Evolutionary conservation across 208 protist species (phyloP).

Genomic region (Porcisia hertigi): DNA sequence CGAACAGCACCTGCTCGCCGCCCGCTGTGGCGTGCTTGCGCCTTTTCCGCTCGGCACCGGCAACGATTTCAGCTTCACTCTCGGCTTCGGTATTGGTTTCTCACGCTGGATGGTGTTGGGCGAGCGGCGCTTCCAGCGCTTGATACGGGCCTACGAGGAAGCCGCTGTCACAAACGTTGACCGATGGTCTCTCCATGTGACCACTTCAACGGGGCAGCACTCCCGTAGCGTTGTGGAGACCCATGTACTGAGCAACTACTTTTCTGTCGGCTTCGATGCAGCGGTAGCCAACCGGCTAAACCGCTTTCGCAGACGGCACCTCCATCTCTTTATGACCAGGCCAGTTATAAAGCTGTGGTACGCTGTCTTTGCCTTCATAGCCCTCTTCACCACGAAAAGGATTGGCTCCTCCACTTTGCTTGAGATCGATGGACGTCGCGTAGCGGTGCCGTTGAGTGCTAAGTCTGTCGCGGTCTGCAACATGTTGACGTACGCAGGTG

Average conservation of each 20-base stretch:
- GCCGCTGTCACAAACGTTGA: slow-evolving; percentile 39
- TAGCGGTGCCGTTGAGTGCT: slow-evolving; percentile 36
- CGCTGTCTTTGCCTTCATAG: slow-evolving; percentile 43
- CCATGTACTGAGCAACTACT: slow-evolving; percentile 68
- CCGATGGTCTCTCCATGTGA: slow-evolving; percentile 39
- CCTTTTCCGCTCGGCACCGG: slow-evolving; percentile 74
- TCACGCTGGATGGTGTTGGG: slow-evolving; percentile 47
- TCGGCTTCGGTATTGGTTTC: slow-evolving; percentile 68
- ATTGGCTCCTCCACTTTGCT: slow-evolving; percentile 18
- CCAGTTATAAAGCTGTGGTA: slow-evolving; percentile 70
- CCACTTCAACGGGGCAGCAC: slow-evolving; percentile 2
- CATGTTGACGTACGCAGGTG: slow-evolving; percentile 61
- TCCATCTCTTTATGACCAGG: slow-evolving; percentile 38
- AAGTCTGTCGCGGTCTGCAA: slow-evolving; percentile 66
- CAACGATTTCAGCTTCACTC: slow-evolving; percentile 63
- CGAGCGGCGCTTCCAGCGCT: slow-evolving; percentile 29
- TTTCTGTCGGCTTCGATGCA: slow-evolving; percentile 72
- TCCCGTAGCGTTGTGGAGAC: slow-evolving; percentile 1
- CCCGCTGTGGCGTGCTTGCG: slow-evolving; percentile 32
- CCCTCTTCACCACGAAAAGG: slow-evolving; percentile 36
- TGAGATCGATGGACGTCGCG: slow-evolving; percentile 31
- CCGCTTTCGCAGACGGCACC: slow-evolving; percentile 39
- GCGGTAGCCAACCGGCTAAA: slow-evolving; percentile 41
- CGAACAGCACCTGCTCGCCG: slow-evolving; percentile 1
- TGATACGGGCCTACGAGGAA: slow-evolving; percentile 25